Percentiles rank a stretch among this genome's conserved stretches.
Evolutionary conservation across 192 early-diverging fungal genomes (phyloP).

Genomic region (Coemansia sp.): DNA sequence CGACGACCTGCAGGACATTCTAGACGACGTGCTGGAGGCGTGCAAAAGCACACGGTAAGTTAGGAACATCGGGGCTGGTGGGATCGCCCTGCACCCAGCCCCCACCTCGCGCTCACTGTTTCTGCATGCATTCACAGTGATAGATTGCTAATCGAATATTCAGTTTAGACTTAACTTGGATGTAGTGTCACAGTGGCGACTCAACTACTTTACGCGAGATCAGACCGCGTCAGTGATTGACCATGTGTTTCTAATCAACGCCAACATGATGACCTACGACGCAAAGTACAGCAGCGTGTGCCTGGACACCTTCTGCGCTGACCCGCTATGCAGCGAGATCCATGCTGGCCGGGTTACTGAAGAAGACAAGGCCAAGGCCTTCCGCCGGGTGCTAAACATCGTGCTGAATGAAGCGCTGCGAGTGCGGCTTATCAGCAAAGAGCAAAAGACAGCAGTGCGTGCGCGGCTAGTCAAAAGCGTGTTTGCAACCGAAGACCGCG

Average conservation of each 20-base stretch:
- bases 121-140: not conserved
- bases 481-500: constrained; percentile 38
- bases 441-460: constrained; percentile 47
- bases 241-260: constrained; percentile 51
- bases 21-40: constrained; percentile 44
- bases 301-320: constrained; percentile 45
- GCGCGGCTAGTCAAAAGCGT: constrained; percentile 45
- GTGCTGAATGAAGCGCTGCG: constrained; percentile 55
- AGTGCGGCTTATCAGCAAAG: constrained; percentile 44
- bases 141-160: not conserved
- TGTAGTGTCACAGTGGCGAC: constrained; percentile 54
- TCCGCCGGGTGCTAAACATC: constrained; percentile 49
- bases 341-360: constrained; percentile 44
- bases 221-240: constrained; percentile 51
- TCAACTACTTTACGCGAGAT: constrained; percentile 50
- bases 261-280: constrained; percentile 50
- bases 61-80: too few species aligned
- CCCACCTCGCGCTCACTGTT: not conserved
- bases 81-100: not conserved
- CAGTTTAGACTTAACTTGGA: constrained; percentile 38
- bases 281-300: constrained; percentile 43
- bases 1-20: constrained; percentile 40
- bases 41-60: constrained; percentile 52
- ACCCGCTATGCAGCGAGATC: constrained; percentile 53
- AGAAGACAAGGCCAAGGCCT: constrained; percentile 53